phyloP scores from a whole-genome alignment of 495 filamentous ascomycete genomes.

The Xylaria nigripes region DNA sequence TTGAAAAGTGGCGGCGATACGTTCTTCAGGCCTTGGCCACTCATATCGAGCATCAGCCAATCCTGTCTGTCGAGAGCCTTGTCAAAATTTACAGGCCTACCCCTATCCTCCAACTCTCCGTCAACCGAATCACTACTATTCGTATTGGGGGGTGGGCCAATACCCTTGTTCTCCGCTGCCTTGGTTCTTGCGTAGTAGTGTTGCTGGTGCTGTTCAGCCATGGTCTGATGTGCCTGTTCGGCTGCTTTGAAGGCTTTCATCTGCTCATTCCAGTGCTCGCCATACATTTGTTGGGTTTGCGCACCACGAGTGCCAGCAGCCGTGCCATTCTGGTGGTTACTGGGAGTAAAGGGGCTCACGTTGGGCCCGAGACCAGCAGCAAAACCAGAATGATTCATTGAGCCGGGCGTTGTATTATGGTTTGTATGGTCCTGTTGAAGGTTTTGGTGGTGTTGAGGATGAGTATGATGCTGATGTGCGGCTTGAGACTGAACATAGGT shows the following conservation, averaged over 20 bases:
- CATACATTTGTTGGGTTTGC: conserved; percentile 46
- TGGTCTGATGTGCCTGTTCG: conserved; percentile 58
- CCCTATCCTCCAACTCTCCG: conserved; percentile 57
- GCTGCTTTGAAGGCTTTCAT: conserved; percentile 67
- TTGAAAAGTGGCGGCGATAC: conserved; percentile 69
- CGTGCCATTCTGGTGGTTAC: conserved; percentile 69
- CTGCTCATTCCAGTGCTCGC: conserved; percentile 85
- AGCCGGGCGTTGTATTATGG: conserved; percentile 45
- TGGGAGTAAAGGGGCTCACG: conserved; percentile 66
- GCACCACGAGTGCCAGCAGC: conserved; percentile 35
- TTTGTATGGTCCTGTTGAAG: conserved; percentile 64
- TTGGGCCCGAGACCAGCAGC: conserved; percentile 66
- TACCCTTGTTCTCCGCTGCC: conserved; percentile 50
- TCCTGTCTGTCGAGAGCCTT: conserved; percentile 59
- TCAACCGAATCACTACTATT: conserved; percentile 41
- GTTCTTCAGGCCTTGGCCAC: conserved; percentile 82
- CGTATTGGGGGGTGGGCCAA: conserved; percentile 29
- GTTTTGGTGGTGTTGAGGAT: conserved; percentile 58
- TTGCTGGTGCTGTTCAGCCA: conserved; percentile 46
- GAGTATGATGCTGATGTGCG: conserved; percentile 56
- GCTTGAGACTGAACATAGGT: conserved; percentile 54
- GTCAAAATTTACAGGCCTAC: conserved; percentile 47
- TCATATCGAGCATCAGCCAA: conserved; percentile 87
- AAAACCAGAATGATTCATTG: conserved; percentile 72
- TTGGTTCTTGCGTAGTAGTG: conserved; percentile 48